phyloP scores from a whole-genome alignment of 140 eudicot genomes.

The Ambrosia hybrid region DNA sequence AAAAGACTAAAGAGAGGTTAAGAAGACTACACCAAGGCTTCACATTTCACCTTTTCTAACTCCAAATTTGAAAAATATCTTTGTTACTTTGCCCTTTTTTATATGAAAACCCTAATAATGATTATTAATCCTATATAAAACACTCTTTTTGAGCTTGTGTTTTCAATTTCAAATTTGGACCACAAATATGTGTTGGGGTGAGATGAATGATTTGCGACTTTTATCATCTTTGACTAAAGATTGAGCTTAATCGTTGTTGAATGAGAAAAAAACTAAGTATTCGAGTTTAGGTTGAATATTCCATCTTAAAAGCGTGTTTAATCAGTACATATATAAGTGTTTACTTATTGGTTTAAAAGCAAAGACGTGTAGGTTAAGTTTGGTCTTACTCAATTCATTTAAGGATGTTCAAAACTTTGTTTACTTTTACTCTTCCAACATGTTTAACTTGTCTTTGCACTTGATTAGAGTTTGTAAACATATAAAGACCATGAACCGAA shows the following conservation, averaged over 20 bases:
- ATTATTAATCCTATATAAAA: background rate
- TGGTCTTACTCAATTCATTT: background rate
- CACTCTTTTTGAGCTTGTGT: background rate
- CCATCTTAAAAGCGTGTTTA: constrained; percentile 1
- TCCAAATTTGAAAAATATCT: background rate
- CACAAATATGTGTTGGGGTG: background rate
- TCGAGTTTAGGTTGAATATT: background rate
- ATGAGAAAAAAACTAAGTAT: background rate
- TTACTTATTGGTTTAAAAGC: background rate
- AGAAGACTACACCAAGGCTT: background rate
- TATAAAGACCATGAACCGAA: no score
- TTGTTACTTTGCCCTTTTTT: background rate
- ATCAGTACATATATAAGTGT: background rate
- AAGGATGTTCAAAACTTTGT: background rate
- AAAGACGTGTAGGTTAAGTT: no score
- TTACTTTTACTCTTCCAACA: no score
- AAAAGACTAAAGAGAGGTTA: background rate
- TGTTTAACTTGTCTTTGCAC: background rate
- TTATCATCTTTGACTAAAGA: constrained; percentile 13
- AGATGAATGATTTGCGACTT: constrained; percentile 4
- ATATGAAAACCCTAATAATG: background rate
- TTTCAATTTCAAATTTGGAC: constrained; percentile 16
- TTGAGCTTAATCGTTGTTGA: background rate
- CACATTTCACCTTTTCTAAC: background rate
- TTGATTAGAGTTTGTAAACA: background rate